Evolutionary conservation across 257 asterid genomes (phyloP).

Genomic region (Gardenia jasminoides): DNA sequence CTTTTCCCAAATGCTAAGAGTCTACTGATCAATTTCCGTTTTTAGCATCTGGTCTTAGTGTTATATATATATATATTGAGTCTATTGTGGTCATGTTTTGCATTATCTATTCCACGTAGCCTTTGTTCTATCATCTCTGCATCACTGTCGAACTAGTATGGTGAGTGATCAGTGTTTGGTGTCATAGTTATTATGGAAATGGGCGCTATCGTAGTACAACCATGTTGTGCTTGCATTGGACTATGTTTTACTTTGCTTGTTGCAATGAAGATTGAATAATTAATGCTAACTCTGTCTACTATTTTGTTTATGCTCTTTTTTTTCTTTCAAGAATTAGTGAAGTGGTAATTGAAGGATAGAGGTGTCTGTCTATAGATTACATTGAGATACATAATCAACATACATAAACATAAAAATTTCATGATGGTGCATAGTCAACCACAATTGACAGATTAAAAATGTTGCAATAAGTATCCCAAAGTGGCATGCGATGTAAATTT

Average conservation of each 20-base stretch:
- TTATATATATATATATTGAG: background rate
- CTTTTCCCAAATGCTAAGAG: slow-evolving; percentile 66
- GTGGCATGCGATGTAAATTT: too few relatives aligned
- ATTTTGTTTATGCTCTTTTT: background rate
- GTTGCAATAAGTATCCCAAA: too few relatives aligned
- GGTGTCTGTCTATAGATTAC: too few relatives aligned
- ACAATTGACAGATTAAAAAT: too few relatives aligned
- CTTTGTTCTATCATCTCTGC: slow-evolving; percentile 6
- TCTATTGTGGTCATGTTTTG: background rate
- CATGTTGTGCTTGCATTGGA: background rate
- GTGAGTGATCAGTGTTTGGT: slow-evolving; percentile 5
- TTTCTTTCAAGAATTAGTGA: too few relatives aligned
- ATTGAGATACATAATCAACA: too few relatives aligned
- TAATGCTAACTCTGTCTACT: background rate
- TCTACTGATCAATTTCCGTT: background rate
- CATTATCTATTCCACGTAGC: background rate
- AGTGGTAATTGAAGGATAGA: too few relatives aligned
- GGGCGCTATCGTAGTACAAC: slow-evolving; percentile 1
- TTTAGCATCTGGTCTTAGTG: background rate
- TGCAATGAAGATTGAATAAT: slow-evolving; percentile 10
- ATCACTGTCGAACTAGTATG: background rate
- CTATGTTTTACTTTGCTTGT: slow-evolving; percentile 15
- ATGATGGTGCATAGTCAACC: too few relatives aligned
- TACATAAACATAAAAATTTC: too few relatives aligned
- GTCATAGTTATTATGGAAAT: slow-evolving; percentile 15